Evolutionary conservation across 176 grass and related monocot species (phyloP).

Genomic region (Eragrostis nindensis): DNA sequence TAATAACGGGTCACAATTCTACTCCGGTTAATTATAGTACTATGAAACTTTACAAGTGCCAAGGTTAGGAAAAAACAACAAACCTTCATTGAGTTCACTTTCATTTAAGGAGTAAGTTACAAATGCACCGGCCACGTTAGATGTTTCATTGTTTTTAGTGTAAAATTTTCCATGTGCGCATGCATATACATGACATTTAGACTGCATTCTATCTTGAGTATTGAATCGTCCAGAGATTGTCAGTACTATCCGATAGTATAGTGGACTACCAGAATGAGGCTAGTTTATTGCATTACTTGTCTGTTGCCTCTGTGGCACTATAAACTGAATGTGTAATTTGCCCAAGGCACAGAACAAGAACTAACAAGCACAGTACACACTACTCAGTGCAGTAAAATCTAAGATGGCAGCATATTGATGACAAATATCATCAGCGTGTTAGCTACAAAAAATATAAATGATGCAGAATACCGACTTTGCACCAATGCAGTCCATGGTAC

Average conservation of each 20-base stretch:
- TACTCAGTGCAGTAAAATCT: neutral
- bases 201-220: neutral
- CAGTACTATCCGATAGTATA: neutral
- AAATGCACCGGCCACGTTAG: too few relatives aligned
- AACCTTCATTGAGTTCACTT: neutral
- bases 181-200: neutral
- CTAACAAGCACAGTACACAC: neutral
- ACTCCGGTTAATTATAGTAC: neutral
- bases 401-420: neutral
- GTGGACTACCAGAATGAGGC: neutral
- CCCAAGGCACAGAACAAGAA: conserved; percentile 1
- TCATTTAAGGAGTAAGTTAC: conserved; percentile 1
- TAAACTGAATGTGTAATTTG: neutral
- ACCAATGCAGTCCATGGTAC: conserved; percentile 99
- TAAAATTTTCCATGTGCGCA: neutral
- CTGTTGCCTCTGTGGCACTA: neutral
- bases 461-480: conserved; percentile 82
- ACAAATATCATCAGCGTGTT: neutral
- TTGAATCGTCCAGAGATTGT: neutral
- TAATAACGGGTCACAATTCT: neutral
- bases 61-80: neutral
- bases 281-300: neutral
- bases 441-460: neutral
- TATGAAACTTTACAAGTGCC: neutral
- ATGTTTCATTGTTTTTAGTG: neutral